Conservation (phyloP, 495 filamentous ascomycete species). For the Durotheca rogersii region DNA sequence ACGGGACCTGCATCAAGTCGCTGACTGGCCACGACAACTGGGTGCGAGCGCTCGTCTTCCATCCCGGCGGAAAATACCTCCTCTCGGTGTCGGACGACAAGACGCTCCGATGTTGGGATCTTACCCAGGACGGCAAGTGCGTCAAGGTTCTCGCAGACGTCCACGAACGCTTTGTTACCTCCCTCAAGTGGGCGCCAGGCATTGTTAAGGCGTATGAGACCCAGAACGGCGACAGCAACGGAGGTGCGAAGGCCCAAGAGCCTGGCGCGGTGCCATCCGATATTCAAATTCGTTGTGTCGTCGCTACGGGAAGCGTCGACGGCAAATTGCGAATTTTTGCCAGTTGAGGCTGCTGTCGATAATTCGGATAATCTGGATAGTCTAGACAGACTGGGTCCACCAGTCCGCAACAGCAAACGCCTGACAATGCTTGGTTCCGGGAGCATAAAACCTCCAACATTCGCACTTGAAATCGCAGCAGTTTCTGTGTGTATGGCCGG, state of each 20-base stretch:
- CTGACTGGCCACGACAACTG: slow-evolving; percentile 81
- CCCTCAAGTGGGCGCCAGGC: slow-evolving; percentile 73
- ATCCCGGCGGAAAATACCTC: slow-evolving; percentile 79
- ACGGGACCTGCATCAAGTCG: slow-evolving; percentile 72
- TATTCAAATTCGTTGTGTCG: slow-evolving; percentile 44
- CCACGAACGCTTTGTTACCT: slow-evolving; percentile 73
- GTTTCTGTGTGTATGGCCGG: too few relatives aligned
- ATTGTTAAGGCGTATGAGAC: slow-evolving; percentile 43
- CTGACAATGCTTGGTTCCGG: not conserved
- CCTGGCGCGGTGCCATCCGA: slow-evolving; percentile 23
- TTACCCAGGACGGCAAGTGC: slow-evolving; percentile 73
- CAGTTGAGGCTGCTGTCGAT: not conserved
- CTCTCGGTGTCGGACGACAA: slow-evolving; percentile 74
- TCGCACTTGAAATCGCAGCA: not conserved
- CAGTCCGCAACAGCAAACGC: not conserved
- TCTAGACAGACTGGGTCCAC: too few relatives aligned
- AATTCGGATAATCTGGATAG: not conserved
- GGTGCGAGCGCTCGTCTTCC: slow-evolving; percentile 72
- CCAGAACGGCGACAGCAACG: slow-evolving; percentile 50
- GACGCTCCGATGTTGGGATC: slow-evolving; percentile 79
- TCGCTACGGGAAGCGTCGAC: slow-evolving; percentile 50
- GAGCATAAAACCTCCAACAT: not conserved
- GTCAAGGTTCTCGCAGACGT: slow-evolving; percentile 70
- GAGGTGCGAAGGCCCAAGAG: slow-evolving; percentile 41
- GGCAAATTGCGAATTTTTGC: slow-evolving; percentile 45